Evolutionary conservation across 2,329 filamentous ascomycete species (phyloP), one percentile per base, ranked within the genome.

Genomic region (Didymella pomorum): DNA sequence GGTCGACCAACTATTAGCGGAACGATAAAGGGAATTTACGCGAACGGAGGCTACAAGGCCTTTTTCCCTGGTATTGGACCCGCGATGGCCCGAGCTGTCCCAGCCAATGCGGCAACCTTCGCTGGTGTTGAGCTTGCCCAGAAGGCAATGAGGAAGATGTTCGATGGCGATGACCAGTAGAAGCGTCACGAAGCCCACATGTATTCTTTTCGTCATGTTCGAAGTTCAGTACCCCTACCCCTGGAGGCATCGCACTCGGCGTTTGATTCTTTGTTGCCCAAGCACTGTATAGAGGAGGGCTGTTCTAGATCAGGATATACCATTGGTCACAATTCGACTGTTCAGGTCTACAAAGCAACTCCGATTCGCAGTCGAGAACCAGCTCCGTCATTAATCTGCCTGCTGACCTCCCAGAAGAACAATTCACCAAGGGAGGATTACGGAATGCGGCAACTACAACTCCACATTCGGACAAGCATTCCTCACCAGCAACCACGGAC

Each of bases 31-130:
- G 87, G 92, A 53, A 82, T 99, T n/a, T 97, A 97, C 74, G 87
- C 82, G 33, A 88, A 82, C 71, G 93, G 94, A 29, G 95, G 95
- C 4, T 77, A 91, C 72, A 93, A 89, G 80, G 93, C 95, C 2
- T 99, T 99, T 82, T 99, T 99, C 86, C 95, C 95, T 6, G 95
- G 95, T 23, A 93, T 99, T 68, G 94, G 92, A 0, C 95, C 95
- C 2, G 95, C 95, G 3, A 84, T 99, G 75, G 90, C 93, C 11
- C 88, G 95, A 79, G 95, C 95, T 4, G 93, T 98, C 42, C 95
- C 95, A 7, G 95, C 95, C 10, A 99, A 99, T 75, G 95, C 95
- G 2, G 95, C 95, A 29, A 98, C 95, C 2, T 99, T 99, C 71
- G 79, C 93, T 71, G 91, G 91, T 11, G 91, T 95, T 8, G 91